Evolutionary conservation across 345 rosid genomes (phyloP), one percentile per base, ranked within the genome.

Genomic region (Hibiscus mutabilis): DNA sequence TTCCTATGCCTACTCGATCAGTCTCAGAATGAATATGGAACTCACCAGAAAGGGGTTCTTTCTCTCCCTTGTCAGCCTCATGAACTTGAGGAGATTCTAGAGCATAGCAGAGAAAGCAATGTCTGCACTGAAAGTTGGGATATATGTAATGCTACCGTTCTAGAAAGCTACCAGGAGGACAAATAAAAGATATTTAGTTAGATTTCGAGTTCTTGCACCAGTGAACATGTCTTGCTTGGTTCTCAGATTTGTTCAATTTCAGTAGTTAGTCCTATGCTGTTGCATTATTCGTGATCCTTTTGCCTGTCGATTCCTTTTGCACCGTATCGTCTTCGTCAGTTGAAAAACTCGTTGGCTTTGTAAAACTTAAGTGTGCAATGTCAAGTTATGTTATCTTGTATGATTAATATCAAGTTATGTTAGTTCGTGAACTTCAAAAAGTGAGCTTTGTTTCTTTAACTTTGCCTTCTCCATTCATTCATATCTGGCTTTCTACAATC

Each of bases 1-100:
- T 78, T 80, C 69, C 42, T 73, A 53, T 78, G 60, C 44, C 31
- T 80, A 75, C 42, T 83, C 47, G 75, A 81, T 75, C 69, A 74
- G 22, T 79, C 79, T 1, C 70, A 71, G 66, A 76, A 79, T 18
- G 84, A 81, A 61, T 79, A 80, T 29, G 81, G 79, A 19, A 76
- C 72, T 25, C 66, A 78, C 2, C 84, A 79, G 16, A 65, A 60
- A 29, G 83, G 84, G 12, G 78, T 63, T 24, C 80, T 81, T 60
- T 73, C 73, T 4, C 74, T 76, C 68, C 84, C 82, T 19, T 81
- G 82, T 63, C 57, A 10, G 8, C 80, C 80, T 3, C 75, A 80
- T 29, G 81, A 81, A 56, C 18, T 77, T 63, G 81, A 70, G 71
- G 63, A 53, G 56, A 75, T 78, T 31, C 59, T 72, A 2, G 59